phyloP scores from a whole-genome alignment of 78 protist genomes.

The Dictyostelium discoideum region DNA sequence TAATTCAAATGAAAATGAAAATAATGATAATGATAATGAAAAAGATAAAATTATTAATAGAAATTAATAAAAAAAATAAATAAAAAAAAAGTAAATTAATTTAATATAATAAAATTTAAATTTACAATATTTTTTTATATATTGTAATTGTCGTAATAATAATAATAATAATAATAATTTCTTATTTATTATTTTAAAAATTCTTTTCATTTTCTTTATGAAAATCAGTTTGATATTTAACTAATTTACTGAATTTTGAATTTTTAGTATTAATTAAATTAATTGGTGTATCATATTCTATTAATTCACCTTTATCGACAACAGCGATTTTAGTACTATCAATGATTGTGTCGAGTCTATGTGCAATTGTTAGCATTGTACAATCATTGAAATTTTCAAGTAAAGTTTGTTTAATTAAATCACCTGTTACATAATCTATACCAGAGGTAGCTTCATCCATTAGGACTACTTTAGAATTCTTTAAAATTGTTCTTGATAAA shows the following conservation, averaged over 20 bases:
- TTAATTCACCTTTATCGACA: slow-evolving; percentile 52
- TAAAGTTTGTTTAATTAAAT: slow-evolving; percentile 51
- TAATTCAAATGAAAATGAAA: not conserved
- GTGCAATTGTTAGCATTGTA: slow-evolving; percentile 96
- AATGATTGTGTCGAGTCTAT: slow-evolving; percentile 94
- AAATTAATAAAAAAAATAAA: not conserved
- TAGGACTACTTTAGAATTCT: slow-evolving; percentile 84
- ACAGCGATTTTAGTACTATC: slow-evolving; percentile 86
- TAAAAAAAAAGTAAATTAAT: not conserved
- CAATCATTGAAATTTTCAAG: slow-evolving; percentile 47
- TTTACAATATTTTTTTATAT: too few species aligned
- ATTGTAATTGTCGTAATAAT: too few species aligned
- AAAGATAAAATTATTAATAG: not conserved
- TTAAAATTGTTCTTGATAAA: slow-evolving; percentile 93
- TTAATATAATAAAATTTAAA: too few species aligned
- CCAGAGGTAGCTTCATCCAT: slow-evolving; percentile 97
- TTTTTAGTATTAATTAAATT: not conserved
- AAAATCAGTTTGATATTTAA: slow-evolving; percentile 1
- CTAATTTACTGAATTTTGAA: slow-evolving; percentile 9
- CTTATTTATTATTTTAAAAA: too few species aligned
- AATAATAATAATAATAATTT: too few species aligned
- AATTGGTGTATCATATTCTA: slow-evolving; percentile 76
- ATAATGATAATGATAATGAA: not conserved
- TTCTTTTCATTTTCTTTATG: not conserved
- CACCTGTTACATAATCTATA: slow-evolving; percentile 91